These are phyloP conservation scores for Trypanosoma boissoni DNA, from an alignment of 208 protist genomes.

Conservation along the genomic window DNA sequence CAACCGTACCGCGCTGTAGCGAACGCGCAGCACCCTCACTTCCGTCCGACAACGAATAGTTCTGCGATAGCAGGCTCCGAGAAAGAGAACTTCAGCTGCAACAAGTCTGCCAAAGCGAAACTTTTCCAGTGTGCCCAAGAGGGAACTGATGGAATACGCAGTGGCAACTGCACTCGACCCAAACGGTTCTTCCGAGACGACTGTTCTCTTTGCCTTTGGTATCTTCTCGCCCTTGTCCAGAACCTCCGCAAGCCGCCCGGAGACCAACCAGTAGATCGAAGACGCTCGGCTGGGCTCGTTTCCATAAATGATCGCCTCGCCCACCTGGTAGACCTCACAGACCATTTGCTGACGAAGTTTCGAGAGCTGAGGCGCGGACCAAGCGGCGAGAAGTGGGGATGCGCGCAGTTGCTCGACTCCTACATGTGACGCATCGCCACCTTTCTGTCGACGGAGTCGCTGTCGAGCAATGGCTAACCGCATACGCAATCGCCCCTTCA, in stretches of 20 bases:
- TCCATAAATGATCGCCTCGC: slow-evolving; percentile 39
- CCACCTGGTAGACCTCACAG: slow-evolving; percentile 26
- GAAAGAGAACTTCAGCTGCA: slow-evolving; percentile 50
- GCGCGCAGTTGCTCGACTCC: slow-evolving; percentile 20
- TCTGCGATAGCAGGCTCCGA: slow-evolving; percentile 38
- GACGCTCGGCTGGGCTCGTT: slow-evolving; percentile 35
- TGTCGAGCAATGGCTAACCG: not conserved
- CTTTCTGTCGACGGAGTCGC: too few species aligned
- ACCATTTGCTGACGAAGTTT: slow-evolving; percentile 25
- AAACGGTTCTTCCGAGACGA: too few species aligned
- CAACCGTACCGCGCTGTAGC: slow-evolving; percentile 22
- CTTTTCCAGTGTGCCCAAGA: slow-evolving; percentile 32
- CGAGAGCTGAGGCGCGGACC: slow-evolving; percentile 34
- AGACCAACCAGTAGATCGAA: slow-evolving; percentile 56
- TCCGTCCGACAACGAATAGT: slow-evolving; percentile 51
- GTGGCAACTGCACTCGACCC: slow-evolving; percentile 13
- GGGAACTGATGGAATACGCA: not conserved
- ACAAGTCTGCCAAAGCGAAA: slow-evolving; percentile 55
- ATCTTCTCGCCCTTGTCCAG: slow-evolving; percentile 48
- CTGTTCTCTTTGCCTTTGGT: too few species aligned
- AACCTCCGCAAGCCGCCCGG: slow-evolving; percentile 58
- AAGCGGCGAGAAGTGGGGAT: slow-evolving; percentile 37
- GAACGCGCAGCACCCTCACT: slow-evolving; percentile 42
- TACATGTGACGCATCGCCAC: slow-evolving; percentile 8
- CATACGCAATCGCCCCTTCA: slow-evolving; percentile 9